Evolutionary conservation across 495 filamentous ascomycete genomes (phyloP).

Genomic region (Recurvomyces mirabilis): DNA sequence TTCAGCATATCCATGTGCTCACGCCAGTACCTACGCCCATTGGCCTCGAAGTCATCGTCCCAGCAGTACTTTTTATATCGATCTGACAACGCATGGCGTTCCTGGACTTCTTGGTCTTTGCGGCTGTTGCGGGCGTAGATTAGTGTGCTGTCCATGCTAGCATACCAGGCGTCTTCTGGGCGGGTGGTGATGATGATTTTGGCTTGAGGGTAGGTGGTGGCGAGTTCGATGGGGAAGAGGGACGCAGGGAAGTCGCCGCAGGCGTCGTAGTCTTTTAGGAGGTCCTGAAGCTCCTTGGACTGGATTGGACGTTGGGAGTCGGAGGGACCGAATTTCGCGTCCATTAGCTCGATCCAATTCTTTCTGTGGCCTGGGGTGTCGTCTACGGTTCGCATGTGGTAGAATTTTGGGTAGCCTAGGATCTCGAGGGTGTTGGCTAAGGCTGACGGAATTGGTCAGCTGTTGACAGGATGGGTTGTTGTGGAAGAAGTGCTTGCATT

Average conservation of each 20-base stretch:
- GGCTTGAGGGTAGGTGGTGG: constrained; percentile 5
- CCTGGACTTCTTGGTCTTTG: background rate
- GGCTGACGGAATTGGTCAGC: background rate
- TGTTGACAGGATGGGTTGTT: background rate
- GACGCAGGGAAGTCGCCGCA: constrained; percentile 1
- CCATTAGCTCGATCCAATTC: background rate
- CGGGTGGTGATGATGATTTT: constrained; percentile 11
- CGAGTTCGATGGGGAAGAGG: constrained; percentile 5
- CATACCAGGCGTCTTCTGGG: constrained; percentile 2
- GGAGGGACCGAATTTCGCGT: background rate
- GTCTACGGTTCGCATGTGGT: background rate
- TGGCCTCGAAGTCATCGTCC: background rate
- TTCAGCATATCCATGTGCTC: background rate
- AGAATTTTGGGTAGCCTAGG: background rate
- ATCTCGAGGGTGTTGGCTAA: background rate
- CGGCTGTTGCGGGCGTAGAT: background rate
- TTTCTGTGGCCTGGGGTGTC: background rate
- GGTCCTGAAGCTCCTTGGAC: background rate
- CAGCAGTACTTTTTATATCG: background rate
- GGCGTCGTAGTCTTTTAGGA: background rate
- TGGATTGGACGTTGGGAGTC: background rate
- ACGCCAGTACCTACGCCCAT: background rate
- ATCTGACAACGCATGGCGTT: background rate
- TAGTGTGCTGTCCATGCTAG: background rate
- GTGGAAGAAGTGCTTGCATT: background rate